Percentiles rank a stretch among this genome's conserved stretches.
Conservation (phyloP, 2,329 filamentous ascomycete species). For the Diaporthe citri region DNA sequence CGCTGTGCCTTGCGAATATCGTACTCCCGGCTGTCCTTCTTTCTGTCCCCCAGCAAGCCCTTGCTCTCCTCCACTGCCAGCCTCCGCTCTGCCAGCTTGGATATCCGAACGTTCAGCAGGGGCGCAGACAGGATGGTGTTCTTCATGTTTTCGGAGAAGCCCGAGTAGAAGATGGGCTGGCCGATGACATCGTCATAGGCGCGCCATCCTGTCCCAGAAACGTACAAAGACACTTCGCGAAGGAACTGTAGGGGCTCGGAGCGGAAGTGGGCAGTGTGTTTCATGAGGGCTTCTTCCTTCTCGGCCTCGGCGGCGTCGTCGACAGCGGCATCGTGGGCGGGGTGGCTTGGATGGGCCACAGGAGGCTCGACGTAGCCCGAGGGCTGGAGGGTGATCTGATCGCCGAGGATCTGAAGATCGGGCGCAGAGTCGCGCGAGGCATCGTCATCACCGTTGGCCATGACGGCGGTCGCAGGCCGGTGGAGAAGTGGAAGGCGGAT, state of each 20-base stretch:
- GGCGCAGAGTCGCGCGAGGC: slow-evolving; percentile 69
- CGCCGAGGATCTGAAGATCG: slow-evolving; percentile 82
- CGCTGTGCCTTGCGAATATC: slow-evolving; percentile 64
- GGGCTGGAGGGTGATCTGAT: slow-evolving; percentile 80
- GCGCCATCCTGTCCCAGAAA: slow-evolving; percentile 94
- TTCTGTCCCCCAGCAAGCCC: slow-evolving; percentile 69
- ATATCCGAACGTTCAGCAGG: slow-evolving; percentile 80
- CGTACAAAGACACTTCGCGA: slow-evolving; percentile 91
- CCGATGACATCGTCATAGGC: slow-evolving; percentile 92
- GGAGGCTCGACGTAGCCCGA: slow-evolving; percentile 73
- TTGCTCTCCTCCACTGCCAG: slow-evolving; percentile 82
- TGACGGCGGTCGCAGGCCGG: slow-evolving; percentile 42
- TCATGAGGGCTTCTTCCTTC: slow-evolving; percentile 79
- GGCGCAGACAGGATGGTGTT: slow-evolving; percentile 79
- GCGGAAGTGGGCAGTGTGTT: slow-evolving; percentile 89
- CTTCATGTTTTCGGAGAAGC: slow-evolving; percentile 94
- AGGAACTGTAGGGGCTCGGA: slow-evolving; percentile 81
- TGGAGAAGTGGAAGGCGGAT: neutral
- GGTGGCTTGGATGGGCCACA: neutral
- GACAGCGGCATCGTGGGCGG: slow-evolving; percentile 48
- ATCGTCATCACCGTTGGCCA: slow-evolving; percentile 54
- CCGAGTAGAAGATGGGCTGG: slow-evolving; percentile 91
- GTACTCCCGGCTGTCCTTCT: slow-evolving; percentile 61
- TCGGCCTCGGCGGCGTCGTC: slow-evolving; percentile 47
- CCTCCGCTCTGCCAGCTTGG: slow-evolving; percentile 80